Evolutionary conservation across 2,329 filamentous ascomycete genomes (phyloP).

Genomic region (Pseudogymnoascus sp.): DNA sequence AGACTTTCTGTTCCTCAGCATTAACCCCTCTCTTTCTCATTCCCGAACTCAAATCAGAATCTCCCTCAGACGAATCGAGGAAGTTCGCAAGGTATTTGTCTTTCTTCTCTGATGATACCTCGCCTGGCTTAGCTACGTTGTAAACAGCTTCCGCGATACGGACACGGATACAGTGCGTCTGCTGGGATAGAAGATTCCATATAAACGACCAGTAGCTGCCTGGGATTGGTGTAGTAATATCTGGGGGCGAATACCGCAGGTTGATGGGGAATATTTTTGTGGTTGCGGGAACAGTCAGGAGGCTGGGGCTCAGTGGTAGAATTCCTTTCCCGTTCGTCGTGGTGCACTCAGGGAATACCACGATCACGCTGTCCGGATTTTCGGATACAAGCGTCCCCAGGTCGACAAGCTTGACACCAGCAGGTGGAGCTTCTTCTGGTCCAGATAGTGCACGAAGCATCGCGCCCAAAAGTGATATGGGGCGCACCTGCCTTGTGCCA

Average conservation of each 20-base stretch:
- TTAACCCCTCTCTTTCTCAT: slow-evolving; percentile 13
- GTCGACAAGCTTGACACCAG: slow-evolving; percentile 47
- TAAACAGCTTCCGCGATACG: slow-evolving; percentile 72
- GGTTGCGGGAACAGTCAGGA: slow-evolving; percentile 59
- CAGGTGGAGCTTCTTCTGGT: slow-evolving; percentile 42
- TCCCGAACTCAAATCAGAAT: slow-evolving; percentile 14
- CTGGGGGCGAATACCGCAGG: slow-evolving; percentile 78
- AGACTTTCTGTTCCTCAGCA: slow-evolving; percentile 56
- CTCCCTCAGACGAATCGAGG: slow-evolving; percentile 23
- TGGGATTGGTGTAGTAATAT: slow-evolving; percentile 86
- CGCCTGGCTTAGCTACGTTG: slow-evolving; percentile 38
- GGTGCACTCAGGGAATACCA: slow-evolving; percentile 87
- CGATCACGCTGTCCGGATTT: slow-evolving; percentile 70
- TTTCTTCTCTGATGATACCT: slow-evolving; percentile 23
- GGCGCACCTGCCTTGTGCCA: slow-evolving; percentile 62
- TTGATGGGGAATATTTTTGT: slow-evolving; percentile 85
- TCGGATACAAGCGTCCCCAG: slow-evolving; percentile 55
- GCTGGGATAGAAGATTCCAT: slow-evolving; percentile 77
- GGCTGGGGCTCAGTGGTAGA: slow-evolving; percentile 70
- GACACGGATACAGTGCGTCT: slow-evolving; percentile 84
- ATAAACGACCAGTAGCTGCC: slow-evolving; percentile 65
- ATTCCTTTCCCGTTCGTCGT: slow-evolving; percentile 92
- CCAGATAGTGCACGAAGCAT: slow-evolving; percentile 64
- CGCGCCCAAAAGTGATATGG: slow-evolving; percentile 68
- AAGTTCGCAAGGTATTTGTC: slow-evolving; percentile 29